phyloP scores from a whole-genome alignment of 83 land plant species.

The Isoetes engelmannii region DNA sequence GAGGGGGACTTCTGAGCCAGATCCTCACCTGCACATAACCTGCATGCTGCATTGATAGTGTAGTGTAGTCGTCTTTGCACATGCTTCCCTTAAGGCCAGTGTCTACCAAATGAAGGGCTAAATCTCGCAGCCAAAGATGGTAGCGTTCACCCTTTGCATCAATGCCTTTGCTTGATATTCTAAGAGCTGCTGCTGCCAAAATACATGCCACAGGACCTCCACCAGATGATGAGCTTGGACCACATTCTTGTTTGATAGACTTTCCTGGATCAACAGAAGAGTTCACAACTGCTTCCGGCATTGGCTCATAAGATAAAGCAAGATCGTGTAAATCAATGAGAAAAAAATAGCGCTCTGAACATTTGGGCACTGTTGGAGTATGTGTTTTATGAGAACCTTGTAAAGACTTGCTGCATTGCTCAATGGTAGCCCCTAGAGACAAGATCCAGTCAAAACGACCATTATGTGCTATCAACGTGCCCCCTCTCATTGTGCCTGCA shows the following conservation, averaged over 20 bases:
- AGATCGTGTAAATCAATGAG: constrained; percentile 70
- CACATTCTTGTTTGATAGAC: not conserved
- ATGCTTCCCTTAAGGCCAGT: constrained; percentile 20
- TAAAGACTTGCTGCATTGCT: constrained; percentile 7
- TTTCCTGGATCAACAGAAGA: constrained; percentile 5
- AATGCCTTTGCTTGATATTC: constrained; percentile 43
- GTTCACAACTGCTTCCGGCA: constrained; percentile 20
- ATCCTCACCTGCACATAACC: constrained; percentile 75
- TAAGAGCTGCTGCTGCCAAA: constrained; percentile 74
- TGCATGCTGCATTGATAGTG: constrained; percentile 37
- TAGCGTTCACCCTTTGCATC: constrained; percentile 35
- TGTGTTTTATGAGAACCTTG: constrained; percentile 4
- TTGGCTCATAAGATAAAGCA: constrained; percentile 85
- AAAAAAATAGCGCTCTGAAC: constrained; percentile 33
- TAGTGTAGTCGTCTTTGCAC: constrained; percentile 31
- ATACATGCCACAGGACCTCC: constrained; percentile 48
- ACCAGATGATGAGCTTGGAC: constrained; percentile 2
- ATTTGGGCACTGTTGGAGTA: not conserved
- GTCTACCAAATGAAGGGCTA: constrained; percentile 63
- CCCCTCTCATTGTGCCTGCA: constrained; percentile 51
- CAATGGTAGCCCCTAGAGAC: constrained; percentile 16
- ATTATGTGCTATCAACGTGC: constrained; percentile 77
- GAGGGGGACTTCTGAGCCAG: not conserved
- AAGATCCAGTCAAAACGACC: constrained; percentile 84
- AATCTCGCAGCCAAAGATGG: constrained; percentile 58